These are phyloP conservation scores for Lyophyllum shimeji DNA, from an alignment of 768 basidiomycete species.

Conservation along the genomic window DNA sequence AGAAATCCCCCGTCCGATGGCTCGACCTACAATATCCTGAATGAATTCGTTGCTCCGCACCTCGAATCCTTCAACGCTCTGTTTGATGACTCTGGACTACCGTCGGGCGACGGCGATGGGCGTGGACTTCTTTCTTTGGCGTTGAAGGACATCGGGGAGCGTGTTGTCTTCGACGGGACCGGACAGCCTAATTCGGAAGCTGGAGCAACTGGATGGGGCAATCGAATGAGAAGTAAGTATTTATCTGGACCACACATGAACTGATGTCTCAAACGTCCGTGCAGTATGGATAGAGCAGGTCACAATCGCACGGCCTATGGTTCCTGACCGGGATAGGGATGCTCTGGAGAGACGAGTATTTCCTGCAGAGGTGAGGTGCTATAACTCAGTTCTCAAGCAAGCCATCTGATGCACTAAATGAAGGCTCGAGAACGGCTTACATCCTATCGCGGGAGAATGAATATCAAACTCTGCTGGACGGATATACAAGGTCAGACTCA, in stretches of 20 bases:
- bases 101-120: constrained; percentile 72
- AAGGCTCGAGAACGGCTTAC: constrained; percentile 92
- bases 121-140: constrained; percentile 77
- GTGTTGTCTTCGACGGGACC: constrained; percentile 89
- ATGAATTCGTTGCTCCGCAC: constrained; percentile 92
- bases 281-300: constrained; percentile 93
- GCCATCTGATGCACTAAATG: constrained; percentile 9
- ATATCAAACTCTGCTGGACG: constrained; percentile 81
- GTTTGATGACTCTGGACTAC: constrained; percentile 88
- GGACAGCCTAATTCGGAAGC: constrained; percentile 52
- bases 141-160: constrained; percentile 82
- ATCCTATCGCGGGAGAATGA: constrained; percentile 91
- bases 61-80: constrained; percentile 96
- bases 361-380: constrained; percentile 74
- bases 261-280: not conserved
- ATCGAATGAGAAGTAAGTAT: constrained; percentile 78
- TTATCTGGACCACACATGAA: not conserved
- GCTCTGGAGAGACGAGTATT: constrained; percentile 78
- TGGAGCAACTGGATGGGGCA: constrained; percentile 67
- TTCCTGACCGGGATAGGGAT: constrained; percentile 77
- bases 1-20: constrained; percentile 68
- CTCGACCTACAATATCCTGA: constrained; percentile 76
- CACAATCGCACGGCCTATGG: constrained; percentile 80
- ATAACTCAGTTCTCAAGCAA: not conserved
- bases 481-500: constrained; percentile 69